These are phyloP conservation scores for Lactarius vividus DNA, from an alignment of 768 basidiomycete genomes.

Conservation along the genomic window DNA sequence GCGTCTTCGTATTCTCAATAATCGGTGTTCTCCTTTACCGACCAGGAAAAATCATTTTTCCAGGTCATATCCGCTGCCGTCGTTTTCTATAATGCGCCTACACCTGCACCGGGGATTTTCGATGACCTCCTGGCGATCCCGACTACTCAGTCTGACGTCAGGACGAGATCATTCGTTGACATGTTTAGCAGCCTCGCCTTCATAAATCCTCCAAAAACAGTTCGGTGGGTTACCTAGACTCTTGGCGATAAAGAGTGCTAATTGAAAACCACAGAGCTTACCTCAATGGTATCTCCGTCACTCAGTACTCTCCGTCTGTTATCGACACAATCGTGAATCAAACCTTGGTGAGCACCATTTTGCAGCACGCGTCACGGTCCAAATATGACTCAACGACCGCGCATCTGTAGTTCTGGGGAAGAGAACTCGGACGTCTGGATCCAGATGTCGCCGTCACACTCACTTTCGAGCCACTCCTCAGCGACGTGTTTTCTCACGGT, in stretches of 20 bases:
- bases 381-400: no score
- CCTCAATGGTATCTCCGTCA: not conserved
- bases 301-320: not conserved
- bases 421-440: not conserved
- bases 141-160: not conserved
- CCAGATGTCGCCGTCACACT: not conserved
- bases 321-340: not conserved
- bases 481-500: not conserved
- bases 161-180: constrained; percentile 1
- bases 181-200: not conserved
- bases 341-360: not conserved
- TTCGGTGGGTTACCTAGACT: not conserved
- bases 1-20: not conserved
- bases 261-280: not conserved
- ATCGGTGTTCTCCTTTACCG: not conserved
- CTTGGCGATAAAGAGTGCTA: not conserved
- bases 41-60: not conserved
- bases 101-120: constrained; percentile 12
- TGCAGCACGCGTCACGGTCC: no score
- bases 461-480: not conserved
- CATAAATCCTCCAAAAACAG: not conserved
- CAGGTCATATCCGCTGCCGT: not conserved
- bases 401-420: constrained; percentile 3
- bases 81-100: not conserved
- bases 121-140: constrained; percentile 26